Conservation (phyloP, 768 basidiomycete species). For the Serendipita sp. region DNA sequence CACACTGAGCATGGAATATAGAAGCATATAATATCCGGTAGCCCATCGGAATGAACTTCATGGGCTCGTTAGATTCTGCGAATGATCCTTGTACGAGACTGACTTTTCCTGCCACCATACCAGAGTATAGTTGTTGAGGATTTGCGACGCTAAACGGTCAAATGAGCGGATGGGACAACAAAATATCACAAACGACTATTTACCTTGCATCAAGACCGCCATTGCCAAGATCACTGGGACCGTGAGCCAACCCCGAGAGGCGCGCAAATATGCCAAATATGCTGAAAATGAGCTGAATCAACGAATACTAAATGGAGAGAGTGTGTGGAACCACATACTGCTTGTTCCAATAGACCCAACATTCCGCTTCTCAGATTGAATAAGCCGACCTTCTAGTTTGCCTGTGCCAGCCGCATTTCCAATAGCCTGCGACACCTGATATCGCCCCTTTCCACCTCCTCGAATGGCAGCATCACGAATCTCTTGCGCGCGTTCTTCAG, state of each 20-base stretch:
- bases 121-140: constrained; percentile 49
- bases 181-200: background rate
- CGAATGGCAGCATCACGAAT: constrained; percentile 21
- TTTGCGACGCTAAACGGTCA: constrained; percentile 22
- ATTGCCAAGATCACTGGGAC: constrained; percentile 35
- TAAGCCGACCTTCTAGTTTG: constrained; percentile 49
- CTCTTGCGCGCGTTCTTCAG: constrained; percentile 8
- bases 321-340: constrained; percentile 24
- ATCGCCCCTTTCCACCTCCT: constrained; percentile 23
- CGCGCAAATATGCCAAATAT: constrained; percentile 41
- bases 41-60: constrained; percentile 30
- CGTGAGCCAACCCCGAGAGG: constrained; percentile 36
- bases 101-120: constrained; percentile 59
- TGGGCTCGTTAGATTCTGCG: background rate
- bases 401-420: constrained; percentile 36
- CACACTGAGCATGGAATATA: constrained; percentile 49
- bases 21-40: constrained; percentile 45
- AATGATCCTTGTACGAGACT: constrained; percentile 13
- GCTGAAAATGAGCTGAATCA: constrained; percentile 23
- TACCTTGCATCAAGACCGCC: constrained; percentile 41
- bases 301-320: background rate
- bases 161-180: background rate
- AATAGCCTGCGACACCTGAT: constrained; percentile 15
- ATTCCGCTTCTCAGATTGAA: constrained; percentile 47
- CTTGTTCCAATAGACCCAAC: constrained; percentile 42